phyloP scores from a whole-genome alignment of 768 basidiomycete genomes.

The Candolleomyces efflorescens region DNA sequence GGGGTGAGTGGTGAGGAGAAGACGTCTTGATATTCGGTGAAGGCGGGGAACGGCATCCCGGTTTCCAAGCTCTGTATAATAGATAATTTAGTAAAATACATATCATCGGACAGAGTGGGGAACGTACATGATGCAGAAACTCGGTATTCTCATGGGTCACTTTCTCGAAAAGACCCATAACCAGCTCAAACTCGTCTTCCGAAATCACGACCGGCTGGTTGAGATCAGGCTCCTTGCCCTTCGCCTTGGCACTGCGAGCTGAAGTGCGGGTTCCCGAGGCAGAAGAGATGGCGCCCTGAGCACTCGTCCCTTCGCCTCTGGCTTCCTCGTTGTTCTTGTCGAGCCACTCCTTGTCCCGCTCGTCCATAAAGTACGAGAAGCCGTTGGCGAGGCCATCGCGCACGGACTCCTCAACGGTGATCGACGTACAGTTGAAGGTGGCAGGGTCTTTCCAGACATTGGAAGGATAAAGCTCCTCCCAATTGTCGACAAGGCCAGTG shows the following conservation, averaged over 20 bases:
- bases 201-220: slow-evolving; percentile 61
- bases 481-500: slow-evolving; percentile 74
- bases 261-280: slow-evolving; percentile 51
- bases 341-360: slow-evolving; percentile 93
- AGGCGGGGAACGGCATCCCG: slow-evolving; percentile 66
- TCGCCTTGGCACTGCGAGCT: slow-evolving; percentile 68
- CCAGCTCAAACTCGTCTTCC: slow-evolving; percentile 92
- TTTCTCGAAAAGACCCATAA: slow-evolving; percentile 94
- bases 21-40: slow-evolving; percentile 66
- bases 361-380: slow-evolving; percentile 92
- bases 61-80: slow-evolving; percentile 55
- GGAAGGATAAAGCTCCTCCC: slow-evolving; percentile 69
- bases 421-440: slow-evolving; percentile 76
- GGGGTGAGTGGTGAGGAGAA: slow-evolving; percentile 59
- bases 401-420: slow-evolving; percentile 78
- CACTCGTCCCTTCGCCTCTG: slow-evolving; percentile 79
- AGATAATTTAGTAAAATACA: background rate
- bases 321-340: slow-evolving; percentile 87
- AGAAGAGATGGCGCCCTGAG: slow-evolving; percentile 59
- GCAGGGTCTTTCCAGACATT: slow-evolving; percentile 72
- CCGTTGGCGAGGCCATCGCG: slow-evolving; percentile 61
- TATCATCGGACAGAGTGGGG: background rate
- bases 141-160: slow-evolving; percentile 86
- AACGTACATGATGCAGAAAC: slow-evolving; percentile 82
- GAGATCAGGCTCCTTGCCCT: slow-evolving; percentile 79